These are phyloP conservation scores for Epichloe glyceriae DNA, from an alignment of 2,329 filamentous ascomycete species.

Conservation along the genomic window DNA sequence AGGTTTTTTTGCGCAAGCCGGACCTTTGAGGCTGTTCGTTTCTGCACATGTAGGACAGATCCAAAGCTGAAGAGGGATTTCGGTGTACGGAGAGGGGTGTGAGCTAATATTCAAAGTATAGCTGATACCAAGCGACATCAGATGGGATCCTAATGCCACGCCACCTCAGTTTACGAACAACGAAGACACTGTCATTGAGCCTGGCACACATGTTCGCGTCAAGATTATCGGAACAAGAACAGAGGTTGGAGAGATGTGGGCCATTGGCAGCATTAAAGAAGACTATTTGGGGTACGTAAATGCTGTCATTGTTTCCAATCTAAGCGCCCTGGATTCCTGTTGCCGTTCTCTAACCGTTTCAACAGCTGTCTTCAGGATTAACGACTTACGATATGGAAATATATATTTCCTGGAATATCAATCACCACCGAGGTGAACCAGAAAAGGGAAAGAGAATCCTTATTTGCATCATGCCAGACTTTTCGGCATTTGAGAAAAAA, in stretches of 20 bases:
- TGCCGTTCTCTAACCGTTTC: not conserved
- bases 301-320: not conserved
- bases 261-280: slow-evolving; percentile 93
- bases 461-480: not conserved
- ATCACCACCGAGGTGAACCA: not conserved
- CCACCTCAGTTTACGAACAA: slow-evolving; percentile 97
- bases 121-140: slow-evolving; percentile 86
- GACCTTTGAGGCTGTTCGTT: slow-evolving; percentile 66
- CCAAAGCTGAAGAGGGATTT: not conserved
- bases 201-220: slow-evolving; percentile 81
- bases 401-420: not conserved
- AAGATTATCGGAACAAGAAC: slow-evolving; percentile 90
- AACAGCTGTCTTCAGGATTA: slow-evolving; percentile 15
- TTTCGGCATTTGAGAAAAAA: not conserved
- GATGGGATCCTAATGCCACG: slow-evolving; percentile 89
- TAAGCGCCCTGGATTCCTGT: not conserved
- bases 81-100: not conserved
- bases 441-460: not conserved
- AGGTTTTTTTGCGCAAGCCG: slow-evolving; percentile 80
- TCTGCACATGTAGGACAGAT: slow-evolving; percentile 58
- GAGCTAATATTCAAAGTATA: slow-evolving; percentile 21
- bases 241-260: slow-evolving; percentile 90
- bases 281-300: slow-evolving; percentile 51
- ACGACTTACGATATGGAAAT: slow-evolving; percentile 1
- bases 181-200: slow-evolving; percentile 85